Conservation (phyloP, 306 rosid species). For the barrel medic (Medicago truncatula) region DNA sequence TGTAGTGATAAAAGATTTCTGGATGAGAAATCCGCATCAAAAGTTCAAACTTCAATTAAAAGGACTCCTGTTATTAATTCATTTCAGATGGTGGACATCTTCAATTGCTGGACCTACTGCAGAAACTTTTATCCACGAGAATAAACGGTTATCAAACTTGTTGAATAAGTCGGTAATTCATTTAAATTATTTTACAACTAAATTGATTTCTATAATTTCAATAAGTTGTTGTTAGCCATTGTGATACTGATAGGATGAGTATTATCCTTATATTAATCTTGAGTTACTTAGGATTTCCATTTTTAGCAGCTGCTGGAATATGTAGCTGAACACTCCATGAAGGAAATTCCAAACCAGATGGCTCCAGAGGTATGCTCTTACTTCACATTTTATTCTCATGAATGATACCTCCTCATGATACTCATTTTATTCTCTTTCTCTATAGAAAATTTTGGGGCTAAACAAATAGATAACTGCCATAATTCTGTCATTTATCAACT, state of each 20-base stretch:
- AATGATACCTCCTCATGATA: too few relatives aligned
- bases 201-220: too few relatives aligned
- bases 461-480: too few relatives aligned
- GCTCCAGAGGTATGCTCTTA: too few relatives aligned
- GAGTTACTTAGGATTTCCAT: not conserved
- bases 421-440: too few relatives aligned
- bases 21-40: not conserved
- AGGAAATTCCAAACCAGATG: too few relatives aligned
- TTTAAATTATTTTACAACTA: too few relatives aligned
- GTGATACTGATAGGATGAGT: not conserved
- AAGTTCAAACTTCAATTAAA: not conserved
- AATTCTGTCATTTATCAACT: too few relatives aligned
- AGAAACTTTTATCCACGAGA: not conserved
- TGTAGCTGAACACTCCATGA: slow-evolving; percentile 53
- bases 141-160: not conserved
- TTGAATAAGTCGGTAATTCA: too few relatives aligned
- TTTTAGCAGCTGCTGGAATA: not conserved
- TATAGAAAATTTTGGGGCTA: too few relatives aligned
- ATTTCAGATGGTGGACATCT: not conserved
- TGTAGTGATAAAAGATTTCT: not conserved
- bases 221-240: too few relatives aligned
- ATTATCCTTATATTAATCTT: not conserved
- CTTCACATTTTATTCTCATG: too few relatives aligned
- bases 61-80: not conserved
- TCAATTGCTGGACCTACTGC: not conserved